Conservation (phyloP, 2,329 filamentous ascomycete species). For the Botrytis aclada region DNA sequence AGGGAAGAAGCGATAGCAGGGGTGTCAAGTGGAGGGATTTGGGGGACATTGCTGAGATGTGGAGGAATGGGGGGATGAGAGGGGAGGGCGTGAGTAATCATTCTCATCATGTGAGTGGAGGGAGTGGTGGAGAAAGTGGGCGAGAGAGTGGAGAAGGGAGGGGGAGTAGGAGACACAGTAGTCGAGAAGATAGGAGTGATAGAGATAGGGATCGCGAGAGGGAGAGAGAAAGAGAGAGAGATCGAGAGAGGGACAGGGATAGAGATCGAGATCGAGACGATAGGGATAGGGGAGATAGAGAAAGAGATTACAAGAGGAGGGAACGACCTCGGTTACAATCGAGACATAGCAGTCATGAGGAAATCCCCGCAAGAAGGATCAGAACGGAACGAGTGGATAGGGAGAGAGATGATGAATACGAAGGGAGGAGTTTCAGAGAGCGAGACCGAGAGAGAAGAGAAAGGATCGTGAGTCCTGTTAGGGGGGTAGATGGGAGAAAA, state of each 20-base stretch:
- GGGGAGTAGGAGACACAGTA: constrained; percentile 23
- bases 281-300: constrained; percentile 21
- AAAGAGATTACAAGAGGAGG: constrained; percentile 15
- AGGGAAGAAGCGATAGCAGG: constrained; percentile 18
- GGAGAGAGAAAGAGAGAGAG: constrained; percentile 15
- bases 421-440: constrained; percentile 24
- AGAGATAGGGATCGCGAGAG: constrained; percentile 10
- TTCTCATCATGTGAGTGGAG: constrained; percentile 14
- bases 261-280: constrained; percentile 22
- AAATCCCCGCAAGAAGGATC: background rate
- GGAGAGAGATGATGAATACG: constrained; percentile 15
- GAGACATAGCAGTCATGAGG: constrained; percentile 18
- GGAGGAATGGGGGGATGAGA: constrained; percentile 23
- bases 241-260: constrained; percentile 24
- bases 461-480: constrained; percentile 29
- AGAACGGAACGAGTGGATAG: constrained; percentile 26
- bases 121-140: constrained; percentile 16
- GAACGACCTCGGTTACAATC: constrained; percentile 4
- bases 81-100: constrained; percentile 18
- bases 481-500: constrained; percentile 35
- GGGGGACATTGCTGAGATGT: constrained; percentile 19
- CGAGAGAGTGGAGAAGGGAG: constrained; percentile 22
- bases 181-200: constrained; percentile 23
- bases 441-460: constrained; percentile 27
- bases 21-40: constrained; percentile 13